Evolutionary conservation across 306 rosid species (phyloP), one percentile per base, ranked within the genome.

Genomic region (Rosa multiflora): DNA sequence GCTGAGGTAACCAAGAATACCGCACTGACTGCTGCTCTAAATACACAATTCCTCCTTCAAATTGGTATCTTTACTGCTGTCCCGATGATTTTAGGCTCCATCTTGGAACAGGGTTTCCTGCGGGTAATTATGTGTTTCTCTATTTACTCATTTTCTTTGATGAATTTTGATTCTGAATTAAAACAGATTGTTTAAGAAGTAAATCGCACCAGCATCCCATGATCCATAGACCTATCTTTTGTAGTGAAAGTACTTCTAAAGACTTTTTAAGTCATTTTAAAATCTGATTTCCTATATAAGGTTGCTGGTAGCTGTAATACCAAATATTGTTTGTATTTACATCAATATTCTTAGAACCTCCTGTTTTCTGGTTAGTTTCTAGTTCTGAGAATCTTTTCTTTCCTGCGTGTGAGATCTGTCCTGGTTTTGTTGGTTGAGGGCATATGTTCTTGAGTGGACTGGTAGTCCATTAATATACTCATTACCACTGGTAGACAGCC

Each of bases 61-160:
- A 91, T 92, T 84, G 99, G 99, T 78, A 46, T 92, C 80, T 92
- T 91, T 87, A 91, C 99, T 66, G 97, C 97, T 0, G 88, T 94
- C 76, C 99, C 97, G 42, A 94, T 94, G 97, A 20, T 94, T 76
- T 82, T 92, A 82, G 97, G 97, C 67, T 88, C 71, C 81, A 87
- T 94, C 86, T 86, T 92, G 80, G 99, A 94, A 83, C 95, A 88
- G 63, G 99, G 99, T 75, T 88, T 94, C 81, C 83, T 94, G 62
- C 91, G 86, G 93, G 99, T 92, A 83, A 90, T 47, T 78, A 74
- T 37, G 44, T 43, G 12, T 62, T 74, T 44, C 59, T 73, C 21
- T 75, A 21, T 75, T 15, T 26, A 66, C 42, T 43, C 56, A n/a
- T 59, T 43, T 10, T 7, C 39, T 61, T 15, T 75, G 12, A 59